A percentile compares a stretch with the other conserved stretches of the same genome.
Conservation (phyloP, 2,329 filamentous ascomycete genomes). For the Colletotrichum liaoningense region DNA sequence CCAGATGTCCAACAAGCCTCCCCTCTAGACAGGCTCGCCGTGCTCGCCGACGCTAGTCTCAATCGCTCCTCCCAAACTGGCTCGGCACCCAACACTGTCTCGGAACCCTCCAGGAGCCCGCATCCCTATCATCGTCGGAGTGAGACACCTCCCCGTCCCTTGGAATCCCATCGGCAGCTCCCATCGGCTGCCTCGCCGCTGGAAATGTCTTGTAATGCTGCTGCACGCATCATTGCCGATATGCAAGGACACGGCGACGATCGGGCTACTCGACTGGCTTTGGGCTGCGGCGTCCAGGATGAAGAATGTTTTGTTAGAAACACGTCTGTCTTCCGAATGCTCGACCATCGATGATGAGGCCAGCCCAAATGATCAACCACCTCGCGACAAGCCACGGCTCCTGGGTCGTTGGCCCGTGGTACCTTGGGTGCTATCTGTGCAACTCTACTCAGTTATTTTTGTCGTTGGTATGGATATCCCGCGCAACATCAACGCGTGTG, state of each 20-base stretch:
- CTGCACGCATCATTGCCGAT: constrained; percentile 51
- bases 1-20: constrained; percentile 28
- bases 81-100: constrained; percentile 41
- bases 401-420: background rate
- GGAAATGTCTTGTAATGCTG: constrained; percentile 49
- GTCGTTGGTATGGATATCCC: background rate
- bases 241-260: constrained; percentile 49
- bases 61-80: constrained; percentile 19
- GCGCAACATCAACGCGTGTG: background rate
- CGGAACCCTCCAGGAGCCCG: constrained; percentile 38
- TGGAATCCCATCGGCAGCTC: constrained; percentile 35
- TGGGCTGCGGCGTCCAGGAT: constrained; percentile 44
- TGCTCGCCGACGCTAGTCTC: constrained; percentile 50
- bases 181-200: constrained; percentile 41
- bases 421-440: background rate
- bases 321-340: constrained; percentile 46
- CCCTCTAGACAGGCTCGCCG: constrained; percentile 49
- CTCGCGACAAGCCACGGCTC: background rate
- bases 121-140: constrained; percentile 11
- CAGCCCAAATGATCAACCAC: background rate
- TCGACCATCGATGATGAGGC: constrained; percentile 42
- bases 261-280: constrained; percentile 39
- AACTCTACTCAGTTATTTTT: background rate
- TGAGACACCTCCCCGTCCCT: constrained; percentile 27
- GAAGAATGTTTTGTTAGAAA: constrained; percentile 48